Evolutionary conservation across 306 rosid species (phyloP), one percentile per base, ranked within the genome.

Genomic region (Fagus crenata): DNA sequence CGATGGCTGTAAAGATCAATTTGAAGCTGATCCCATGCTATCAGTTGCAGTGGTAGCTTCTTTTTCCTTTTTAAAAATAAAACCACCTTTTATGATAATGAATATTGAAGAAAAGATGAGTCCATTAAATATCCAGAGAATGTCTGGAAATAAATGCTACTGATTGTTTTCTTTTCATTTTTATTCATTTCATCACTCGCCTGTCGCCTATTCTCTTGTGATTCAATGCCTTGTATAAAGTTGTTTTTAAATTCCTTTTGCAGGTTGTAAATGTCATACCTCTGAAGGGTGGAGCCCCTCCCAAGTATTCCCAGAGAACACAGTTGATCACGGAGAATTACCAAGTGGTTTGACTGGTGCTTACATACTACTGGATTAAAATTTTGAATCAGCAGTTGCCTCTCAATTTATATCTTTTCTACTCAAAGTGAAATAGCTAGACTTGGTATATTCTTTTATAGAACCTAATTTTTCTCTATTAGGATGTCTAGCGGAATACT

Each of bases 261-360:
- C 81, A 90, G 96, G 93, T 90, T 72, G 82, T 81, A 7, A 90
- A 83, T 80, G 75, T 92, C 81, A 72, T 94, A 76, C 97, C 96
- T 36, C 83, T 78, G 31, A 89, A 77, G 74, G 96, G 97, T 67
- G 96, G 97, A 42, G 85, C 84, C 77, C 86, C 93, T 72, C 98
- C 98, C 79, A 90, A 82, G 78, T 87, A 78, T 78, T 51, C 92
- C 69, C 98, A 94, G 89, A 89, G 98, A 86, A 90, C 96, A 64
- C 98, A 94, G 67, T 84, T 94, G 86, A 59, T 92, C 53, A 84
- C 98, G 0, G 98, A 94, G 83, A 89, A 87, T 80, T 94, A 94
- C 78, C 95, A 87, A 86, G 96, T 91, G 67, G 92, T 85, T 75
- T 93, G 86, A 92, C 65, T 64, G 77, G 28, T 61, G 5, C 7